Base-by-base conservation (phyloP, 768 basidiomycete species). In the Mycena polygramma region DNA sequence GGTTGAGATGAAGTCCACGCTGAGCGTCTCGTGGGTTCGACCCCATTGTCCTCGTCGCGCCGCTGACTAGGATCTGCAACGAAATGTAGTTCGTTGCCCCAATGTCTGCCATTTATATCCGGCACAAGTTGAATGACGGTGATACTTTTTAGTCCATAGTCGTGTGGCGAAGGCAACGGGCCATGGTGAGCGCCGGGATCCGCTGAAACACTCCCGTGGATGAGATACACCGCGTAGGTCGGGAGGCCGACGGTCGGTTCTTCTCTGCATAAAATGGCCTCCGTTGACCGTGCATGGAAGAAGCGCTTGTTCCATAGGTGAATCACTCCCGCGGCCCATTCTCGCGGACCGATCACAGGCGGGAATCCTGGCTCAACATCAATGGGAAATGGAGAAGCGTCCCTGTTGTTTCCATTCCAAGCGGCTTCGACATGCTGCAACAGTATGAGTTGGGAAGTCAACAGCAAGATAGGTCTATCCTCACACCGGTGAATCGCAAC, bases 261-360 rank as follows among this genome's bases (percentile, higher is more conserved):
- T 30, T 66, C 63, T 3, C 14, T 24, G 63, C 63, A 66, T 37
- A 70, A 17, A 8, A 66, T 46, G 19, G 64, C 63, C 51, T 70
- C 59, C 7, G 69, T 37, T 5, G 20, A 54, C 0, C 69, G 63
- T 1, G 63, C 20, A 19, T 39, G 24, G 69, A 70, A 70, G 24
- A 70, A 70, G 8, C 36, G n/a, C 5, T 20, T 13, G 46, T 70
- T 70, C 69, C 69, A 70, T 7, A 51, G 37, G 51, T 70, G 58
- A 7, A 70, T 22, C 20, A 70, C 1, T 13, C 69, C 63, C 7
- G 69, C 69, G 13, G 35, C 52, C n/a, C 51, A 46, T 10, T 66
- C 54, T 4, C 46, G 63, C 4, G 64, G 30, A 22, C 63, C 58
- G 11, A 54, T 14, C 6, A 24, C 36, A n/a, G 36, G 39, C 41